Percentiles rank a stretch among this genome's conserved stretches.
phyloP scores from a whole-genome alignment of 2,329 filamentous ascomycete species.

The Phialemonium atrogriseum region DNA sequence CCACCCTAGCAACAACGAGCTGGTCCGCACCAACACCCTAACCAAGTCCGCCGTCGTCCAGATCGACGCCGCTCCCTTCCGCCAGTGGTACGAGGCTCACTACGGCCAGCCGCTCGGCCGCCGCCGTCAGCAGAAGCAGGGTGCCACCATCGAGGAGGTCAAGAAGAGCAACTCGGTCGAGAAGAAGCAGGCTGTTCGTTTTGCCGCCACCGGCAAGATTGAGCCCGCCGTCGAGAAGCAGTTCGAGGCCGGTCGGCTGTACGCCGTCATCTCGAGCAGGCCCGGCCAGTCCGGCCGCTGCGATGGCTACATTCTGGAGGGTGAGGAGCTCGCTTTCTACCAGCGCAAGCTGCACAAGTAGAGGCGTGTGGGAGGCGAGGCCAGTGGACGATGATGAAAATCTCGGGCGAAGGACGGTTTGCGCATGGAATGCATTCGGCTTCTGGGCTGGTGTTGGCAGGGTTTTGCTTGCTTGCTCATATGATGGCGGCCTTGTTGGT shows the following conservation, averaged over 20 bases:
- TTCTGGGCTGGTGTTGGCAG: constrained; percentile 6
- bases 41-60: constrained; percentile 98
- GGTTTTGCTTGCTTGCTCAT: constrained; percentile 3
- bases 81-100: constrained; percentile 99
- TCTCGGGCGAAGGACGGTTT: constrained; percentile 1
- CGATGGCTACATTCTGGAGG: constrained; percentile 98
- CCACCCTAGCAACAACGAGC: constrained; percentile 99
- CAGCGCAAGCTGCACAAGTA: constrained; percentile 99
- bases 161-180: constrained; percentile 96
- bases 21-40: constrained; percentile 99
- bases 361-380: no score
- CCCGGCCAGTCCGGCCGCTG: constrained; percentile 94
- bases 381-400: constrained; percentile 1
- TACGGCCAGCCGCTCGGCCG: constrained; percentile 88
- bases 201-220: constrained; percentile 81
- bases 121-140: constrained; percentile 79
- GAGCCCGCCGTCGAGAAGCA: constrained; percentile 90
- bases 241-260: constrained; percentile 98
- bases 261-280: constrained; percentile 83
- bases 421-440: constrained; percentile 5
- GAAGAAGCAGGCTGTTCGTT: constrained; percentile 92
- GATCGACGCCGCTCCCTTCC: constrained; percentile 97
- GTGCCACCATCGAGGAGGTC: constrained; percentile 53
- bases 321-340: constrained; percentile 99
- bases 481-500: constrained; percentile 2